phyloP scores from a whole-genome alignment of 148 eudicot species.

The Rhododendron ferrugineum region DNA sequence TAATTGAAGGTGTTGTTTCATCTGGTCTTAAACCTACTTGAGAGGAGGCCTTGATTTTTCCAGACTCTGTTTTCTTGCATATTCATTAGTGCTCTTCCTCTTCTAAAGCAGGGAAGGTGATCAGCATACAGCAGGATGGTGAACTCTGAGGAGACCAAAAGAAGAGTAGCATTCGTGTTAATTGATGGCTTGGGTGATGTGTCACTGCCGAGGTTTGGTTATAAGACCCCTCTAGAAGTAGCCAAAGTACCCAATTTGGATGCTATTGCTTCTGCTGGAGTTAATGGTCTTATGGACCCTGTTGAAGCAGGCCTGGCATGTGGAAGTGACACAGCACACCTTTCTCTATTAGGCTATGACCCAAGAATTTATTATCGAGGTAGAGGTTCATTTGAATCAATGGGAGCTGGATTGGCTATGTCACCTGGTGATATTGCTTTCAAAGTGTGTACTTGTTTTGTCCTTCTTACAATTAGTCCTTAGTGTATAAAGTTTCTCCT shows the following conservation, averaged over 20 bases:
- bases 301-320: slow-evolving; percentile 96
- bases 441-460: slow-evolving; percentile 43
- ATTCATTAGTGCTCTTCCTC: background rate
- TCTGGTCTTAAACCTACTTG: background rate
- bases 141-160: slow-evolving; percentile 45
- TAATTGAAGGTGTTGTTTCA: slow-evolving; percentile 3
- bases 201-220: slow-evolving; percentile 72
- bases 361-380: slow-evolving; percentile 94
- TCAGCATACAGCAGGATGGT: slow-evolving; percentile 37
- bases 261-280: slow-evolving; percentile 90
- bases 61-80: background rate
- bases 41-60: slow-evolving; percentile 3
- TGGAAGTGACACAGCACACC: slow-evolving; percentile 99
- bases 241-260: slow-evolving; percentile 72
- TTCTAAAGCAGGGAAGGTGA: background rate
- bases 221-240: slow-evolving; percentile 66
- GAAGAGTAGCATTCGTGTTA: slow-evolving; percentile 82
- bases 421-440: slow-evolving; percentile 98
- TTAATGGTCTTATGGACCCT: slow-evolving; percentile 97
- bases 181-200: slow-evolving; percentile 95
- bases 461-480: background rate
- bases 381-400: slow-evolving; percentile 96
- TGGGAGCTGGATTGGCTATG: slow-evolving; percentile 99
- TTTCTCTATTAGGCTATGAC: slow-evolving; percentile 89
- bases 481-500: background rate